Percentiles rank a stretch among this genome's conserved stretches.
Conservation (phyloP, 768 basidiomycete genomes). For the Xerocomellus intermedius region DNA sequence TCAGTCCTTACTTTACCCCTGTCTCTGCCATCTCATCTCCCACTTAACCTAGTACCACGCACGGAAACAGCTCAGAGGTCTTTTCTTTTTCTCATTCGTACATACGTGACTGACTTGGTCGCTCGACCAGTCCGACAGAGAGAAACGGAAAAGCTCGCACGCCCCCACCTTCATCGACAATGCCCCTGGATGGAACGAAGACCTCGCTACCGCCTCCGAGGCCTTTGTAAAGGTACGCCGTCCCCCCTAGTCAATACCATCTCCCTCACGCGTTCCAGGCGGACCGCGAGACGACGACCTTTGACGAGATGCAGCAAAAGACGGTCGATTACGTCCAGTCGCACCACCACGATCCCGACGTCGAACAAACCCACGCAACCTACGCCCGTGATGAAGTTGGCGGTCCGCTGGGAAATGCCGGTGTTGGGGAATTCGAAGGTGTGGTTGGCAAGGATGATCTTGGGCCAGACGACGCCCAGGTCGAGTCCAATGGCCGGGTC, state of each 20-base stretch:
- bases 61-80: conserved; percentile 58
- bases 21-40: conserved; percentile 3
- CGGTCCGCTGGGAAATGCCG: conserved; percentile 27
- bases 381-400: conserved; percentile 29
- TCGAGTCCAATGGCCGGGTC: conserved; percentile 26
- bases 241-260: neutral
- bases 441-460: conserved; percentile 30
- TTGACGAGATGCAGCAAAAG: conserved; percentile 21
- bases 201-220: conserved; percentile 61
- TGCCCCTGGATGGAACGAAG: conserved; percentile 74
- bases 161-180: conserved; percentile 45
- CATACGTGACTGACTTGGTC: neutral
- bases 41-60: conserved; percentile 44
- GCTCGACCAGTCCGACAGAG: conserved; percentile 46
- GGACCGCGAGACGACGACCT: conserved; percentile 16
- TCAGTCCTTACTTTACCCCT: neutral
- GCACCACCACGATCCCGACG: conserved; percentile 16
- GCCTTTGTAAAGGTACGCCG: conserved; percentile 56
- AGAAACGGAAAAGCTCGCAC: conserved; percentile 52
- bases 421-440: conserved; percentile 33
- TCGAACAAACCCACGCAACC: conserved; percentile 22
- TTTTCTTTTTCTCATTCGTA: neutral
- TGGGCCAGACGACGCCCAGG: conserved; percentile 22
- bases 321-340: conserved; percentile 20
- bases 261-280: conserved; percentile 17